Base-by-base conservation (phyloP, 495 filamentous ascomycete genomes). In the Cenococcum geophilum region DNA sequence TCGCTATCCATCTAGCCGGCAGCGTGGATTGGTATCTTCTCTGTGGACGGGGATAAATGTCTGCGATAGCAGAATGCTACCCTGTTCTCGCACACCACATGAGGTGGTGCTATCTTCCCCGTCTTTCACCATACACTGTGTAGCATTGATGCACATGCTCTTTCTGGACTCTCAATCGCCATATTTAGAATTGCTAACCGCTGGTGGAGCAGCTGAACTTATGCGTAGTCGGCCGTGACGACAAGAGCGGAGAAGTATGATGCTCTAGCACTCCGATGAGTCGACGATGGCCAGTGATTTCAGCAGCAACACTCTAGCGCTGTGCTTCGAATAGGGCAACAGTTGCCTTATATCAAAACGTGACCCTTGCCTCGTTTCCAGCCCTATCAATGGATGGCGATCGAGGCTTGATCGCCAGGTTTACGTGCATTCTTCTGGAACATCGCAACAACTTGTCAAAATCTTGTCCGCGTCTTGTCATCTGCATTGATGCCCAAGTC, bases 291-390 rank as follows among this genome's bases (percentile, higher is more conserved):
- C 40, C 49, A 52, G 18, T 27, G 21, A 32, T 18, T 5, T 32
- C 23, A 16, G 20, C 49, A 32, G 22, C 25, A 16, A 4, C 14
- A 52, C 21, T 32, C 21, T 27, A 32, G 49, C 49, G 6, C 49
- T 52, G 25, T 23, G 10, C 21, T 25, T 52, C 25, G 20, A 23
- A 32, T 52, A 23, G 48, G 23, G 21, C 49, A 32, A 18, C 25
- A 23, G 49, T 32, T 25, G 49, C 49, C 49, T 52, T 52, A 52
- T 52, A 52, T 52, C 49, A 22, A 52, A 27, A 23, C 49, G 14
- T 32, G 20, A 27, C 23, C 49, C 49, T 52, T 52, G 49, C 25
- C 5, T 16, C 49, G 21, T 52, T 32, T 12, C 14, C 20, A 51
- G 48, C 48, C 18, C 48, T 9, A 32, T 23, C 49, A 52, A 22